These are phyloP conservation scores for Mycosphaerella arachidis DNA, from an alignment of 2,329 filamentous ascomycete species.

Conservation along the genomic window DNA sequence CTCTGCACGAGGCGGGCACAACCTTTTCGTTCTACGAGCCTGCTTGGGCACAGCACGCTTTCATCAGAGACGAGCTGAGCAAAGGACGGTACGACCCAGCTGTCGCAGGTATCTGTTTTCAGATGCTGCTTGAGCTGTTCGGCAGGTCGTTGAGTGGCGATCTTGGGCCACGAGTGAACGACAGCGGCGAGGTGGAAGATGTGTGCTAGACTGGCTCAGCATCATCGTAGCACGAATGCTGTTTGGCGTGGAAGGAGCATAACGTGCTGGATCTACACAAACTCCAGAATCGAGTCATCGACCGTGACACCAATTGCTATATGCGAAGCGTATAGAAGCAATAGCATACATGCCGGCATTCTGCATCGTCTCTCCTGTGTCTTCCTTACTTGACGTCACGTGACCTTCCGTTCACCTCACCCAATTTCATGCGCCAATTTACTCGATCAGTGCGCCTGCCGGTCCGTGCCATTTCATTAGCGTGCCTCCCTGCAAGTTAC, in stretches of 20 bases:
- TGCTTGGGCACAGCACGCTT: conserved; percentile 92
- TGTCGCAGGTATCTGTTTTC: conserved; percentile 81
- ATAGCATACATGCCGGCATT: not conserved
- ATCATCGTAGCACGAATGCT: not conserved
- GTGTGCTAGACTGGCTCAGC: conserved; percentile 31
- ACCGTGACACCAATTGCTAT: not conserved
- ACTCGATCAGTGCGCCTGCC: not conserved
- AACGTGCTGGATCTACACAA: too few relatives aligned
- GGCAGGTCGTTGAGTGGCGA: conserved; percentile 72
- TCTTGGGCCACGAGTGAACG: conserved; percentile 63
- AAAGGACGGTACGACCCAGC: conserved; percentile 93
- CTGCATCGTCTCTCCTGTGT: not conserved
- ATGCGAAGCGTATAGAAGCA: not conserved
- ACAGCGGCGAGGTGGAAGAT: conserved; percentile 35
- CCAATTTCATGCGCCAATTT: not conserved
- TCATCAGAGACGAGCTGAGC: conserved; percentile 82
- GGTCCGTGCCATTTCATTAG: not conserved
- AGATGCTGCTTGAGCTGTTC: conserved; percentile 84
- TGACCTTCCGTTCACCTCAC: not conserved
- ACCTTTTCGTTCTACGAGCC: conserved; percentile 81
- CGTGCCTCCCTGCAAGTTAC: not conserved
- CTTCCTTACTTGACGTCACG: not conserved
- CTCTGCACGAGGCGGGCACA: conserved; percentile 70
- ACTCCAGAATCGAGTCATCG: not conserved
- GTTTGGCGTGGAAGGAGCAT: not conserved